Conservation (phyloP, 2,329 filamentous ascomycete species). For the Parascedosporium putredinis region DNA sequence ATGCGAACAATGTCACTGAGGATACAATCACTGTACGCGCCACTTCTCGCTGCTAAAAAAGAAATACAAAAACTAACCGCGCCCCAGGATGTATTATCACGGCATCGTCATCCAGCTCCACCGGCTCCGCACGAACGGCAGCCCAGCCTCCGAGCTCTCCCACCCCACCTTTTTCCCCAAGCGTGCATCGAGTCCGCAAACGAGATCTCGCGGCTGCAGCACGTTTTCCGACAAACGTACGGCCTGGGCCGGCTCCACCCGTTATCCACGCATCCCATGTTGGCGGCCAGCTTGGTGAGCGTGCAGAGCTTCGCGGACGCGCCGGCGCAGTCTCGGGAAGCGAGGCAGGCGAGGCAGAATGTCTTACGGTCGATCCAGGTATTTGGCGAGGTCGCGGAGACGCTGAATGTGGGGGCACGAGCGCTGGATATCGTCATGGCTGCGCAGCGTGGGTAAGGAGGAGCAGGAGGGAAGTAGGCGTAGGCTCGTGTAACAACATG, state of each 20-base stretch:
- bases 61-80: neutral
- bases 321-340: neutral
- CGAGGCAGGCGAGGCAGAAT: neutral
- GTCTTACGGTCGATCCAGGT: constrained; percentile 1
- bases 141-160: neutral
- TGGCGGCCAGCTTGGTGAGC: neutral
- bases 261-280: neutral
- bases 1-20: neutral
- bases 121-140: neutral
- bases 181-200: neutral
- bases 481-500: no score
- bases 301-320: neutral
- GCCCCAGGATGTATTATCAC: neutral
- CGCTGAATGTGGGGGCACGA: neutral
- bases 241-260: constrained; percentile 1
- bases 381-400: constrained; percentile 5
- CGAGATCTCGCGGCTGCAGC: neutral
- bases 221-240: constrained; percentile 1
- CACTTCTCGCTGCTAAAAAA: neutral
- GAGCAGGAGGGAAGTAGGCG: neutral
- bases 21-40: neutral
- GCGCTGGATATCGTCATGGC: constrained; percentile 4
- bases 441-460: neutral
- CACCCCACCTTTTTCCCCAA: neutral
- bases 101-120: neutral